Base-by-base conservation (phyloP, 352 stramenopile genomes). In the Saprolegnia parasitica region DNA sequence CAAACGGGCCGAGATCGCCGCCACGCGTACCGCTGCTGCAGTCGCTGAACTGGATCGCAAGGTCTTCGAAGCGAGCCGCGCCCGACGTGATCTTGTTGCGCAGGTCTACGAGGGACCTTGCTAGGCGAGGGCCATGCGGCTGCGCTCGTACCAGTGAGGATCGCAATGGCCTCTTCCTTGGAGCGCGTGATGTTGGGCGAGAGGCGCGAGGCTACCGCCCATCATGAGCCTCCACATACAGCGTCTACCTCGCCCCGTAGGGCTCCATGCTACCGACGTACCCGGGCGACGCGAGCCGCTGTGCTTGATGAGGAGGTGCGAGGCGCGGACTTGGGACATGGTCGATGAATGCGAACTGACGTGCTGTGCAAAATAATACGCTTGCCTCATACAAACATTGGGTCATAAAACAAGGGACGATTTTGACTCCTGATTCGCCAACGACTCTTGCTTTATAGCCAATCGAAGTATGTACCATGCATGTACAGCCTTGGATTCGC, bases 251-350 rank as follows among this genome's bases (percentile, higher is more conserved):
- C 78, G 68, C 32, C 29, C 29, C 29, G 29, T 35, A 35, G 29
- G 29, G 29, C 29, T 35, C 29, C 29, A 35, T 35, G 29, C 29
- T 35, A 5, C 77, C 86, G 24, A 86, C 67, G 57, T 81, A 92
- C 84, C 81, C 4, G 81, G 81, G 49, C 83, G 83, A 62, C 93
- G 86, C 64, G 90, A 98, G 55, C 88, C 89, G 47, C 85, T 91
- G 82, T 98, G 93, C 83, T 98, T 98, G 74, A 98, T 95, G 11
- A 98, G 88, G 74, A 98, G 78, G 76, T 98, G 96, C 71, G 83
- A 89, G 37, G 86, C 88, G 64, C 78, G 77, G 23, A 95, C 83
- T 89, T 93, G 83, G 10, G 63, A 70, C 63, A 70, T 60, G 52
- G 13, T 42, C 11, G 52, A 18, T 20, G 20, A 60, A 42, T 16